Evolutionary conservation across 2,329 filamentous ascomycete genomes (phyloP).

Genomic region (Diaporthe amygdali): DNA sequence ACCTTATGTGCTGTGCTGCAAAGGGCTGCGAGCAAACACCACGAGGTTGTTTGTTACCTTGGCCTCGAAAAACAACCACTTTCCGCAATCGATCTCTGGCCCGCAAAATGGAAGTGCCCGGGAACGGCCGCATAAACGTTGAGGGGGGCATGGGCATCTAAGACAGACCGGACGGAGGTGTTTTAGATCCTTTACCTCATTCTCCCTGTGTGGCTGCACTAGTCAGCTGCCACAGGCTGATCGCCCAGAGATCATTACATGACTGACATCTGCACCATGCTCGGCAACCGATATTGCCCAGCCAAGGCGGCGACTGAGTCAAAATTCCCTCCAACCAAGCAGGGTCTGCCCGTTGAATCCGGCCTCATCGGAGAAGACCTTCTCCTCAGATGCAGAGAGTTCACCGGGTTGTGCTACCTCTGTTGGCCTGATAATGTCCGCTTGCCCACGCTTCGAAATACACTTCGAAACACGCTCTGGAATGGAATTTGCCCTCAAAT

Average conservation of each 20-base stretch:
- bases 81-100: background rate
- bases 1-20: background rate
- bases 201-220: background rate
- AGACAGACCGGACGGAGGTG: conserved; percentile 12
- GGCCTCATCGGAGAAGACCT: background rate
- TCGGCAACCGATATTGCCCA: background rate
- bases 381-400: background rate
- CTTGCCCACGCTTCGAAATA: background rate
- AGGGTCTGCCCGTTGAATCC: background rate
- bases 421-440: background rate
- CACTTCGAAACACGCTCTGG: background rate
- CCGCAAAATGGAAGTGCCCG: background rate
- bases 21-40: background rate
- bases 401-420: background rate
- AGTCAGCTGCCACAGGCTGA: background rate
- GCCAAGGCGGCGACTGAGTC: background rate
- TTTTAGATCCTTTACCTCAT: conserved; percentile 10
- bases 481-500: background rate
- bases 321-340: background rate
- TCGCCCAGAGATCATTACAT: background rate
- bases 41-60: background rate
- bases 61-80: background rate
- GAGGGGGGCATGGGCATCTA: background rate
- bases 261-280: background rate
- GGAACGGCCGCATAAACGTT: background rate